phyloP scores from a whole-genome alignment of 75 land plant genomes.

The Azolla pinnata region DNA sequence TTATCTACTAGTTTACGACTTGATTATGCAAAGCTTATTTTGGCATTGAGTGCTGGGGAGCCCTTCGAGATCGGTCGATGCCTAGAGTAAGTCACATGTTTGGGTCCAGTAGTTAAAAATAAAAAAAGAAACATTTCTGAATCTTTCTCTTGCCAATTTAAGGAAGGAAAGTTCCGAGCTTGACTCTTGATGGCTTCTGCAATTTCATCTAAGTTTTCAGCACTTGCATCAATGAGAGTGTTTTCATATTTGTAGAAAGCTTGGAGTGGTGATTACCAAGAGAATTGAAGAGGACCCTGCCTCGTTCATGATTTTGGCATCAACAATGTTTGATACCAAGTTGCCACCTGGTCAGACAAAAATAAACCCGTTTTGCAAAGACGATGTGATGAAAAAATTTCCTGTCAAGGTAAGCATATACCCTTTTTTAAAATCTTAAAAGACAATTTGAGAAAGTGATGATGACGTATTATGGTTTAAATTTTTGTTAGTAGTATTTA shows the following conservation, averaged over 20 bases:
- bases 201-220: too few relatives aligned
- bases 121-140: too few relatives aligned
- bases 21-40: conserved; percentile 63
- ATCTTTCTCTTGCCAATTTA: too few relatives aligned
- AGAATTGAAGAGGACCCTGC: conserved; percentile 35
- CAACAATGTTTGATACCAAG: conserved; percentile 80
- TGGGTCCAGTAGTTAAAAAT: too few relatives aligned
- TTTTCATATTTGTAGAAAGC: conserved; percentile 40
- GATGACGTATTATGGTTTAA: too few relatives aligned
- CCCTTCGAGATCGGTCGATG: conserved; percentile 36
- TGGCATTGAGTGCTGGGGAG: conserved; percentile 70
- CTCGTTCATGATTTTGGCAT: conserved; percentile 47
- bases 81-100: conserved; percentile 45
- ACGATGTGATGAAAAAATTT: conserved; percentile 57
- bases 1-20: conserved; percentile 57
- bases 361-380: conserved; percentile 65
- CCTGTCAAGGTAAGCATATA: conserved; percentile 46
- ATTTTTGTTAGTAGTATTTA: too few relatives aligned
- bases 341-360: conserved; percentile 63
- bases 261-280: conserved; percentile 57
- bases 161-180: too few relatives aligned
- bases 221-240: too few relatives aligned
- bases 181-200: too few relatives aligned
- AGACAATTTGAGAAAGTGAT: too few relatives aligned
- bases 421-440: too few relatives aligned